A percentile compares a stretch with the other conserved stretches of the same genome.
These are phyloP conservation scores for Coccomyxa sp. DNA, from an alignment of 139 green algal genomes.

Conservation along the genomic window DNA sequence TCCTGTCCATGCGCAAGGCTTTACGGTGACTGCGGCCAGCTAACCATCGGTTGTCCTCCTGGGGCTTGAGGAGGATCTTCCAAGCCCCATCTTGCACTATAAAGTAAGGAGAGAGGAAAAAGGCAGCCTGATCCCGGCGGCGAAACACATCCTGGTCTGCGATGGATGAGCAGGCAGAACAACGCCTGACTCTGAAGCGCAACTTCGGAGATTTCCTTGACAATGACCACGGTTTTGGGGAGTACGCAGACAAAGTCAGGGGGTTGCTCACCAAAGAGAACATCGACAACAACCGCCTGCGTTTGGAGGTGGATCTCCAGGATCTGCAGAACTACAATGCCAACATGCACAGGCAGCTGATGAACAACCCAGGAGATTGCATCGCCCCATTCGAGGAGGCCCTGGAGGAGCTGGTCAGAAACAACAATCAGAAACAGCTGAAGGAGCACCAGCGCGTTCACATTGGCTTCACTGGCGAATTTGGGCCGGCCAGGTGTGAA, in stretches of 20 bases:
- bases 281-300: constrained; percentile 18
- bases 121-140: too few relatives aligned
- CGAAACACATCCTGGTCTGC: too few relatives aligned
- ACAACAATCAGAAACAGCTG: constrained; percentile 28
- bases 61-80: too few relatives aligned
- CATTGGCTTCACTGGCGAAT: constrained; percentile 84
- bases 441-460: constrained; percentile 43
- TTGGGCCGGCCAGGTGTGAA: constrained; percentile 62
- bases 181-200: constrained; percentile 58
- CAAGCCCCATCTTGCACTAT: too few relatives aligned
- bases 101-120: too few relatives aligned
- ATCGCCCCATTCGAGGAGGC: constrained; percentile 86
- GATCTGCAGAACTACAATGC: constrained; percentile 77
- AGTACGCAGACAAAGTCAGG: constrained; percentile 49
- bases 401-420: constrained; percentile 59
- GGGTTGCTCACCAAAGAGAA: constrained; percentile 46
- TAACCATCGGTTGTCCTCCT: too few relatives aligned
- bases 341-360: constrained; percentile 56
- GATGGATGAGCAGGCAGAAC: constrained; percentile 32
- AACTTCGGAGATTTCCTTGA: constrained; percentile 80
- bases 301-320: constrained; percentile 43
- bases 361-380: constrained; percentile 69
- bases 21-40: too few relatives aligned
- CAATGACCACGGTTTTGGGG: constrained; percentile 46
- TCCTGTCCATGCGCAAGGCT: too few relatives aligned